Base-by-base conservation (phyloP, 305 asterid species). In the Rubia tinctorum region DNA sequence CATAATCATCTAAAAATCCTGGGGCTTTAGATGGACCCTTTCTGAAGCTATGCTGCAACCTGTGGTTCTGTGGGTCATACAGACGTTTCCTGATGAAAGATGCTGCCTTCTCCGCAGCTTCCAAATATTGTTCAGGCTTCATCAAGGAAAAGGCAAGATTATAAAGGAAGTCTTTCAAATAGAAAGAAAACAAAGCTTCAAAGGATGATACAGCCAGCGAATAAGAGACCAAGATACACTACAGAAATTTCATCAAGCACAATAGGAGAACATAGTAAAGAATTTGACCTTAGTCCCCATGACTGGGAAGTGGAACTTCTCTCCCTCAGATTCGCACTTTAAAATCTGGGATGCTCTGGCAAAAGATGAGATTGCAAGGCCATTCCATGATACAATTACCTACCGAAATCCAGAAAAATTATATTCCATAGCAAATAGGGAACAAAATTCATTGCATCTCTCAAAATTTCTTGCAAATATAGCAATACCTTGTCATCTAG, bases 361-460 rank as follows among this genome's bases (percentile, higher is more conserved):
- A 71, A 94, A 89, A 8, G 99, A 80, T 45, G 99, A 94, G 75
- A 91, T 91, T 14, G 80, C 88, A 60, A 94, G 96, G 75, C 99
- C 99, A 75, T 94, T 94, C 99, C 99, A 94, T 7, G 99, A 89
- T 25, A 94, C 97, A 73, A 94, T 94, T 42, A 94, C 99, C 99
- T 94, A 76, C 34, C 62, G 71, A 56, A 2, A 75, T 64, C 49
- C 71, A 64, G 71, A 51, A 11, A 11, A 18, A 45, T 34, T 60
- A 23, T 18, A 25, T 42, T 45, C 44, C 73, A 22, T 72, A 66
- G 59, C 43, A 61, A 43, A 62, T 37, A 72, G 64, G 40, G 18
- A 25, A 67, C 43, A 18, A 9, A 25, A 74, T 17, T 2, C 37
- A 25, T 9, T 3, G 17, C 8, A 20, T 13, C 7, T 18, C 10